A percentile compares a stretch with the other conserved stretches of the same genome.
phyloP scores from a whole-genome alignment of 2,329 filamentous ascomycete species.

The Macroventuria anomochaeta region DNA sequence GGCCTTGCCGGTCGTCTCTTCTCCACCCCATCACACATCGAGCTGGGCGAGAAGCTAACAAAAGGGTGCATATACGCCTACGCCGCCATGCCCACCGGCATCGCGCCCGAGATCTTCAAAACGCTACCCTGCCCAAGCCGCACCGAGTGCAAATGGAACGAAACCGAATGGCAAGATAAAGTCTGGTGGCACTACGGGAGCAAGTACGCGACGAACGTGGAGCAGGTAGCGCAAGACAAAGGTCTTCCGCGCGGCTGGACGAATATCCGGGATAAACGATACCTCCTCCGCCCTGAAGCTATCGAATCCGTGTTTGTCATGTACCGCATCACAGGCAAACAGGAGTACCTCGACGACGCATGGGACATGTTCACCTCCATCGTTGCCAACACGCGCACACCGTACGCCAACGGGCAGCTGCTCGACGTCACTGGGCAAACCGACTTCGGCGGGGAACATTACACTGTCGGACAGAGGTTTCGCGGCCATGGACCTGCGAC shows the following conservation, averaged over 20 bases:
- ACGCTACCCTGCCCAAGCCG: conserved; percentile 56
- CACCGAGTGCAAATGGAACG: conserved; percentile 59
- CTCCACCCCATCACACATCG: conserved; percentile 58
- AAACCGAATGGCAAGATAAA: conserved; percentile 56
- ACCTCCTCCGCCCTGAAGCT: conserved; percentile 61
- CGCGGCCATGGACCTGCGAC: conserved; percentile 5
- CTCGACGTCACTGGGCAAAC: conserved; percentile 48
- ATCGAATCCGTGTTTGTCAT: conserved; percentile 67
- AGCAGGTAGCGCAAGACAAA: conserved; percentile 24
- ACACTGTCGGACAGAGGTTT: conserved; percentile 2
- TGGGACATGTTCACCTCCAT: conserved; percentile 59
- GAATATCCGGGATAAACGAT: conserved; percentile 50
- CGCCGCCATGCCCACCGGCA: conserved; percentile 60
- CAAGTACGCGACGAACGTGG: conserved; percentile 22
- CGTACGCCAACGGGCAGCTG: conserved; percentile 54
- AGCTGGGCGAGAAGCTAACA: conserved; percentile 64
- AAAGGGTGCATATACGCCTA: conserved; percentile 69
- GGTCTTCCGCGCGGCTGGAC: conserved; percentile 51
- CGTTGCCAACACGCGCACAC: conserved; percentile 48
- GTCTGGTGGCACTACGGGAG: conserved; percentile 33
- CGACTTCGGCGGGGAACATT: conserved; percentile 9
- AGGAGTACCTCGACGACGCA: conserved; percentile 51
- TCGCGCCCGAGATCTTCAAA: conserved; percentile 66
- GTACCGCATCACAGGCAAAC: conserved; percentile 64
- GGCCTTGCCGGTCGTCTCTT: conserved; percentile 65